Percentiles rank a stretch among this genome's conserved stretches.
Conservation (phyloP, 305 asterid genomes). For the Plantago lanceolata region DNA sequence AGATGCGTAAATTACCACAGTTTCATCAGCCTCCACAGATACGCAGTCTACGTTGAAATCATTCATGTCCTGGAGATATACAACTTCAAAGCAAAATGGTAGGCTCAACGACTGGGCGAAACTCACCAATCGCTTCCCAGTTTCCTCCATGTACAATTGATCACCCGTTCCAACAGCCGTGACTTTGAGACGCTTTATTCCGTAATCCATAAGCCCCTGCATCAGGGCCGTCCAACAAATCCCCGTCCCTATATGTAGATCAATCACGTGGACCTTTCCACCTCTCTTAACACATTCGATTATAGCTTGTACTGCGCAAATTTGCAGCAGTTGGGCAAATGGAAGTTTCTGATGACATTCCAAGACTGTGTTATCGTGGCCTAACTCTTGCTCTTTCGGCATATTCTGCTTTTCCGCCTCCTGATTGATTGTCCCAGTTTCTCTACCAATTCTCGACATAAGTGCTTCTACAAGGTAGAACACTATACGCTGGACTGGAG, state of each 20-base stretch:
- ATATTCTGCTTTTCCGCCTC: constrained; percentile 10
- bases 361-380: constrained; percentile 39
- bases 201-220: constrained; percentile 47
- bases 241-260: constrained; percentile 65
- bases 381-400: constrained; percentile 26
- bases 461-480: constrained; percentile 49
- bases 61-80: constrained; percentile 41
- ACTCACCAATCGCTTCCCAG: constrained; percentile 41
- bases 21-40: constrained; percentile 36
- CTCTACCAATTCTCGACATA: constrained; percentile 33
- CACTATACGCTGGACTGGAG: constrained; percentile 49
- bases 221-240: constrained; percentile 57
- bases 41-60: constrained; percentile 34
- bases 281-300: constrained; percentile 35
- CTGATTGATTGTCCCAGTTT: constrained; percentile 26
- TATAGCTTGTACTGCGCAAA: constrained; percentile 51
- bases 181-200: constrained; percentile 34
- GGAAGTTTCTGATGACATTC: constrained; percentile 50
- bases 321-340: constrained; percentile 44
- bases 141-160: constrained; percentile 34
- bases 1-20: constrained; percentile 40
- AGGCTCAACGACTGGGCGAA: constrained; percentile 47
- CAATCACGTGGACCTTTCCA: constrained; percentile 49
- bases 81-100: constrained; percentile 35
- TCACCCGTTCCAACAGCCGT: constrained; percentile 48